Base-by-base conservation (phyloP, 345 rosid species). In the Populus deltoides region DNA sequence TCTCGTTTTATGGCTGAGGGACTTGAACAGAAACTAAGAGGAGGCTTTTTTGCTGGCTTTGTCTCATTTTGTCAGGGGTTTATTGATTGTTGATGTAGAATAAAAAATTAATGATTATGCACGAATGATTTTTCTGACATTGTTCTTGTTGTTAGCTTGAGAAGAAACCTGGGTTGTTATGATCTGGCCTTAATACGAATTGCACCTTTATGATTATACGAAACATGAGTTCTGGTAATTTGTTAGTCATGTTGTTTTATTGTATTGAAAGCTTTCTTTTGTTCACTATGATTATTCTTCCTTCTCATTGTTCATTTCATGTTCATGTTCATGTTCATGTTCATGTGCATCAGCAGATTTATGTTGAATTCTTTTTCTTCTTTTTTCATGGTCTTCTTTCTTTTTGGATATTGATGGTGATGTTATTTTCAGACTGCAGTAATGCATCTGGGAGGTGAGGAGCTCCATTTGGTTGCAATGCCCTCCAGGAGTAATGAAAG, bases 401-500 rank as follows among this genome's bases (percentile, higher is more conserved):
- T 49, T 22, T 43, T 43, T 71, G 66, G 35, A 55, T 57, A 61
- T 53, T 41, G 24, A 66, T 72, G 47, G 27, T 77, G 63, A 74
- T 83, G 73, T 76, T 81, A 59, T 71, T 74, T 85, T 76, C 88
- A 95, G 99, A 95, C 98, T 83, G 99, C 99, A 68, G 93, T 95
- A 55, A 82, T 95, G 92, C 87, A 82, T 35, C 69, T 90, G 5
- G 94, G 97, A 82, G 87, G 74, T 29, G 92, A 86, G 83, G 99
- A 96, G 88, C 93, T 96, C 69, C 99, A 96, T 89, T 86, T 96
- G 87, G 97, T 96, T 87, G 97, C 99, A 18, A 91, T 96, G 97
- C 82, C 72, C 80, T 88, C 97, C 41, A 87, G 90, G 75, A 78
- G 84, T 73, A 83, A 77, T 53, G 91, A 85, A 45, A 84, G 82